phyloP scores from a whole-genome alignment of 78 protist species.

The Diacronema lutheri region DNA sequence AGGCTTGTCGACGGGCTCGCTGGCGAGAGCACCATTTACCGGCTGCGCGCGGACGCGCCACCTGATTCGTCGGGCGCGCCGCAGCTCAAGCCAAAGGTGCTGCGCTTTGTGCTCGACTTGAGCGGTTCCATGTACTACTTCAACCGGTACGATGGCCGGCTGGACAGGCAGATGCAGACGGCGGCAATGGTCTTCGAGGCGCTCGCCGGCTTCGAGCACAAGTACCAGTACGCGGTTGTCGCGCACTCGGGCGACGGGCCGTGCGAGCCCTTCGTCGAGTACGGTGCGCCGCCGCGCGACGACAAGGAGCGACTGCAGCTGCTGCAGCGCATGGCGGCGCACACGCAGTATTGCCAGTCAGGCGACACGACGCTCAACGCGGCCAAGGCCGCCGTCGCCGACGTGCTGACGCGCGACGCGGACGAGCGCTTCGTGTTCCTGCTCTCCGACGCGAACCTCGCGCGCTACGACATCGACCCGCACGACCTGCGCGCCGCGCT shows the following conservation, averaged over 20 bases:
- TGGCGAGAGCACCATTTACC: conserved; percentile 44
- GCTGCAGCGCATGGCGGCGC: conserved; percentile 38
- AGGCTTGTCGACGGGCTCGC: conserved; percentile 62
- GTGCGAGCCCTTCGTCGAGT: conserved; percentile 48
- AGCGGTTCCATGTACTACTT: conserved; percentile 66
- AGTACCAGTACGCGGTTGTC: conserved; percentile 48
- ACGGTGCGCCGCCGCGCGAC: conserved; percentile 34
- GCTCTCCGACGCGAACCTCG: conserved; percentile 71
- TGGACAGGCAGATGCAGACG: conserved; percentile 52
- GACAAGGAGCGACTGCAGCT: neutral
- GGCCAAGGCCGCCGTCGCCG: neutral
- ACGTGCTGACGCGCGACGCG: conserved; percentile 10
- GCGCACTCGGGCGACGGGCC: conserved; percentile 74
- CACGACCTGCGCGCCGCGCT: neutral
- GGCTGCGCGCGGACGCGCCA: neutral
- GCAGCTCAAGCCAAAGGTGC: conserved; percentile 54
- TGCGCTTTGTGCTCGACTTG: conserved; percentile 28
- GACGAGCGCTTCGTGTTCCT: conserved; percentile 65
- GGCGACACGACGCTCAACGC: conserved; percentile 72
- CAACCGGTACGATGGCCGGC: conserved; percentile 58
- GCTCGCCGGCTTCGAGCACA: conserved; percentile 53
- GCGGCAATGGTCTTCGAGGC: conserved; percentile 57
- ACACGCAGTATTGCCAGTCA: conserved; percentile 61
- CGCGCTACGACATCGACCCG: conserved; percentile 54
- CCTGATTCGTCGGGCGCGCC: neutral